Evolutionary conservation across 225 moss, liverwort and hornwort genomes (phyloP).

Genomic region (Takakia lepidozioides): DNA sequence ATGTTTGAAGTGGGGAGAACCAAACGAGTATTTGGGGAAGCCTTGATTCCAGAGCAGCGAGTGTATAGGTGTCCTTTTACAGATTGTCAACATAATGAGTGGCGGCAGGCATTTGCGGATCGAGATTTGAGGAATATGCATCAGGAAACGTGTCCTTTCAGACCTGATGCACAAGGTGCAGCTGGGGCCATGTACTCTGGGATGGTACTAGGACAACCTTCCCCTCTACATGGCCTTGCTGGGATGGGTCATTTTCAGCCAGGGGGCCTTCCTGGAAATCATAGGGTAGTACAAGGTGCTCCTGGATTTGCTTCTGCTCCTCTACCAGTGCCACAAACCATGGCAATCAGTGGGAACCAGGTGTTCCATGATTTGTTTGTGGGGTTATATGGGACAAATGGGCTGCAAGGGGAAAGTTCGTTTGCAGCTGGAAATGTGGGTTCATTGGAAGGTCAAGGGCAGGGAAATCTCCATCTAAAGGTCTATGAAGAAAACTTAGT

Average conservation of each 20-base stretch:
- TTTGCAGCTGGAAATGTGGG: slow-evolving; percentile 25
- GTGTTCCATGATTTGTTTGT: slow-evolving; percentile 57
- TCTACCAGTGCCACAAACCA: slow-evolving; percentile 35
- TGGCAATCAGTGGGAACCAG: slow-evolving; percentile 31
- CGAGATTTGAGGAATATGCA: slow-evolving; percentile 65
- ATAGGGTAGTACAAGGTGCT: slow-evolving; percentile 25
- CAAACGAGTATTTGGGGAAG: slow-evolving; percentile 46
- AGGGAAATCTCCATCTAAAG: slow-evolving; percentile 28
- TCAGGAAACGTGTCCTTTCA: slow-evolving; percentile 46
- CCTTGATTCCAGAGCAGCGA: slow-evolving; percentile 37
- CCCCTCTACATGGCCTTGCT: slow-evolving; percentile 19
- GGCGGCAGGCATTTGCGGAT: slow-evolving; percentile 64
- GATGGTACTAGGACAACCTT: slow-evolving; percentile 3
- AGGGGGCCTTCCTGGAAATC: slow-evolving; percentile 21
- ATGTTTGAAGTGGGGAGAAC: slow-evolving; percentile 38
- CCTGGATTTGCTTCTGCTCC: slow-evolving; percentile 17
- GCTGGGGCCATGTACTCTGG: slow-evolving; percentile 14
- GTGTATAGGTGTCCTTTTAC: slow-evolving; percentile 61
- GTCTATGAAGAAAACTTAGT: slow-evolving; percentile 41
- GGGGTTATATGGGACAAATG: slow-evolving; percentile 42
- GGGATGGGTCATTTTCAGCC: slow-evolving; percentile 38
- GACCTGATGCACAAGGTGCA: slow-evolving; percentile 22
- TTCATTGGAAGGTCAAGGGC: slow-evolving; percentile 27
- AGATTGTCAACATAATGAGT: slow-evolving; percentile 67
- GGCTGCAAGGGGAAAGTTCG: slow-evolving; percentile 36